Evolutionary conservation across 192 early-diverging fungal genomes (phyloP).

Genomic region (Backusella tuberculispora): DNA sequence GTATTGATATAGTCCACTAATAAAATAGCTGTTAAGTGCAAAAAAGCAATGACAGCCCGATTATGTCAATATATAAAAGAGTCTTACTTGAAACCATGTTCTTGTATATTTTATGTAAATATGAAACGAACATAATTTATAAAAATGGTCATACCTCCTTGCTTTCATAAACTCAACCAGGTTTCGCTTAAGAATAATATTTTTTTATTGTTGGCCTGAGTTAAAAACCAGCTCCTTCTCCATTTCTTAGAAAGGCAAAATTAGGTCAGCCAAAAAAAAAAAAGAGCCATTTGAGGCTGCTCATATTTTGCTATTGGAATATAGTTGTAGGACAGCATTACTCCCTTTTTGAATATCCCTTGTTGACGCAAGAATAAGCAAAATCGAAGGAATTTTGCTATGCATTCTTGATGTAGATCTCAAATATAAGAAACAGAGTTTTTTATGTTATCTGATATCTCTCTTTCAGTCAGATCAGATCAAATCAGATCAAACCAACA

Average conservation of each 20-base stretch:
- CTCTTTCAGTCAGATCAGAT: background rate
- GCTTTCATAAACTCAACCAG: background rate
- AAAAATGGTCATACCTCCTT: background rate
- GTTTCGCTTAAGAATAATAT: background rate
- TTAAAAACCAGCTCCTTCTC: background rate
- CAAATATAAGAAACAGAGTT: background rate
- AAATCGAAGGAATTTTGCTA: background rate
- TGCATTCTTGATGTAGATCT: background rate
- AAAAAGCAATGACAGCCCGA: too few species aligned
- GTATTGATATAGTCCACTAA: too few species aligned
- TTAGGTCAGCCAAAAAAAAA: background rate
- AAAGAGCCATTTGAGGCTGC: background rate
- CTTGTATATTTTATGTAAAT: too few species aligned
- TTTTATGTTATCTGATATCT: background rate
- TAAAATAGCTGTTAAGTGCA: too few species aligned
- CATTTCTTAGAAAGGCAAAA: background rate
- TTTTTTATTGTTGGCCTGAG: background rate
- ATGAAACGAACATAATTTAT: too few species aligned
- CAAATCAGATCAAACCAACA: too few species aligned
- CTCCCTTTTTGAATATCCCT: background rate
- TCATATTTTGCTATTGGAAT: slow-evolving; percentile 11
- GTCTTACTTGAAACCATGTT: too few species aligned
- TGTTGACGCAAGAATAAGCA: background rate
- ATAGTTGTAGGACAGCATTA: background rate
- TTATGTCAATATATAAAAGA: too few species aligned